Conservation (phyloP, 768 basidiomycete species). For the Leccinellum luteum region DNA sequence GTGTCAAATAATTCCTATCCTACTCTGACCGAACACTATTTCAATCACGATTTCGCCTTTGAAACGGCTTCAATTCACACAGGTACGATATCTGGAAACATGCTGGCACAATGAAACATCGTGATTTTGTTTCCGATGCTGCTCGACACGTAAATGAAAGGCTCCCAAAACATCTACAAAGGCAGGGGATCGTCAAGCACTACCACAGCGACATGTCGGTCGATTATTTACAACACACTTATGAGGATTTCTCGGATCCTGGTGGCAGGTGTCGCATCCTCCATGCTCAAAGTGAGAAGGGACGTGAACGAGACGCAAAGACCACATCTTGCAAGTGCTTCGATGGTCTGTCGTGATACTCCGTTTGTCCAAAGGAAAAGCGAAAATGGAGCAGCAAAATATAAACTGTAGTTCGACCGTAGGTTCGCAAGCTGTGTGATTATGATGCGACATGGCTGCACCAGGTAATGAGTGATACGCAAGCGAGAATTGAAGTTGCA, state of each 20-base stretch:
- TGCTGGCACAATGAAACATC: too few relatives aligned
- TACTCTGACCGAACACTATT: background rate
- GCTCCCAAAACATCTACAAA: too few relatives aligned
- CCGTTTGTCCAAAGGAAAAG: background rate
- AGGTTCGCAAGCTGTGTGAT: background rate
- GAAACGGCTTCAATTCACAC: background rate
- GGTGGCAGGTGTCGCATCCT: too few relatives aligned
- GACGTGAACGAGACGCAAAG: background rate
- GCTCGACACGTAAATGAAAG: too few relatives aligned
- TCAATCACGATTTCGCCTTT: background rate
- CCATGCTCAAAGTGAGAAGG: background rate
- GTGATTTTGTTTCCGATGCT: background rate
- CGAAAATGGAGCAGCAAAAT: background rate
- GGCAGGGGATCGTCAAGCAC: too few relatives aligned
- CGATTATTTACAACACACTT: background rate
- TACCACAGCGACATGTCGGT: too few relatives aligned
- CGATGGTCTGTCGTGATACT: background rate
- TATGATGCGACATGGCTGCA: background rate
- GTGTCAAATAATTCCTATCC: background rate
- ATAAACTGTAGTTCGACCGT: background rate
- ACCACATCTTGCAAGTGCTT: background rate
- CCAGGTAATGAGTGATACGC: background rate
- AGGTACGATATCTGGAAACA: background rate
- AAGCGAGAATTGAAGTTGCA: background rate
- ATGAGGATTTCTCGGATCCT: too few relatives aligned